These are phyloP conservation scores for Fusarium fracticaudum DNA, from an alignment of 2,329 filamentous ascomycete species.

Conservation along the genomic window DNA sequence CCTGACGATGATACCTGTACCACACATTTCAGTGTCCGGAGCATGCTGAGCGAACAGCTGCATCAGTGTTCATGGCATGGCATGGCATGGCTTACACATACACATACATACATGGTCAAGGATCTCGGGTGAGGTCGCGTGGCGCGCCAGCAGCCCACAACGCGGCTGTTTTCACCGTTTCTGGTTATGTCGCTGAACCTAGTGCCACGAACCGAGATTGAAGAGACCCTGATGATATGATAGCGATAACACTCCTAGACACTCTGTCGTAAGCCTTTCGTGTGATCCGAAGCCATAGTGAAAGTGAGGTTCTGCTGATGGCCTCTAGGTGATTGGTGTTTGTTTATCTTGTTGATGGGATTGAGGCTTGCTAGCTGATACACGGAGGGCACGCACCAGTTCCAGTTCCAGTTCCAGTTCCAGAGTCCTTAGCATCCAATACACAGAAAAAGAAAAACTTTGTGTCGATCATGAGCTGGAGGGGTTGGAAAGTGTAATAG, in stretches of 20 bases:
- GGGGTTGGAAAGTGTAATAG: constrained; percentile 2
- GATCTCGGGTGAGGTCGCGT: constrained; percentile 26
- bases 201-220: constrained; percentile 29
- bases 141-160: constrained; percentile 15
- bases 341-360: constrained; percentile 2
- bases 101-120: constrained; percentile 18
- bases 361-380: constrained; percentile 25
- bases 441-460: constrained; percentile 11
- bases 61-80: neutral
- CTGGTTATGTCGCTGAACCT: constrained; percentile 30
- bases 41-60: constrained; percentile 17
- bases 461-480: constrained; percentile 28
- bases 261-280: neutral
- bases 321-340: neutral
- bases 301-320: neutral
- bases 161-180: constrained; percentile 31
- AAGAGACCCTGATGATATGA: constrained; percentile 8
- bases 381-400: neutral
- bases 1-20: neutral
- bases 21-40: neutral
- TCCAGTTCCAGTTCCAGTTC: neutral
- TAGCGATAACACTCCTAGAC: constrained; percentile 21
- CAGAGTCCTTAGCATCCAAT: constrained; percentile 5
- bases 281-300: constrained; percentile 9
- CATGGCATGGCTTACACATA: neutral